These are phyloP conservation scores for Patellaria atrata DNA, from an alignment of 495 filamentous ascomycete genomes.

Conservation along the genomic window DNA sequence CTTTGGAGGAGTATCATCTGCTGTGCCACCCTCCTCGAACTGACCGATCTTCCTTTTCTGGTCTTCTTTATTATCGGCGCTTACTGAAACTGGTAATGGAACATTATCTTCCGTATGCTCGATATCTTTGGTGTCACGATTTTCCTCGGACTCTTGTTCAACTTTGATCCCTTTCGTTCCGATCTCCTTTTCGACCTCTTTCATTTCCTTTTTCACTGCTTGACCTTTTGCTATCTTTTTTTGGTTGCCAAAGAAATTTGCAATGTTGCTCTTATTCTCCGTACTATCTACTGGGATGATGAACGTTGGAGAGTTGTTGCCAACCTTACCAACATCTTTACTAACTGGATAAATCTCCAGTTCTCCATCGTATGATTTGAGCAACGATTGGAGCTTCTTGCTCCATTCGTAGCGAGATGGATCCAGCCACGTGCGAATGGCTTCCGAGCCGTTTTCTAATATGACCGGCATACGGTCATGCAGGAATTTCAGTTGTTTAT, in stretches of 20 bases:
- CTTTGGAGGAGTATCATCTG: conserved; percentile 21
- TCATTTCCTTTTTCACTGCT: conserved; percentile 4
- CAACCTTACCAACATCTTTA: conserved; percentile 87
- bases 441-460: conserved; percentile 57
- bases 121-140: conserved; percentile 28
- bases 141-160: conserved; percentile 27
- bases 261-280: conserved; percentile 83
- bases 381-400: conserved; percentile 55
- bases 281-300: conserved; percentile 66
- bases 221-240: conserved; percentile 27
- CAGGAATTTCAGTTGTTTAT: conserved; percentile 63
- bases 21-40: conserved; percentile 17
- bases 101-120: conserved; percentile 36
- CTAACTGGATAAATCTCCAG: conserved; percentile 75
- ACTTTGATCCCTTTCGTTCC: conserved; percentile 21
- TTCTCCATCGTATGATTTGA: conserved; percentile 66
- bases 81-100: conserved; percentile 28
- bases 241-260: conserved; percentile 69
- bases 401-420: conserved; percentile 58
- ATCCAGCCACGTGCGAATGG: conserved; percentile 67
- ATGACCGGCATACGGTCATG: conserved; percentile 96
- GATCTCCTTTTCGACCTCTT: conserved; percentile 13
- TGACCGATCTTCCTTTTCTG: conserved; percentile 45
- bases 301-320: conserved; percentile 76
- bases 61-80: conserved; percentile 18